These are phyloP conservation scores for Stipa capillata DNA, from an alignment of 176 grass and related monocot species.

Conservation along the genomic window DNA sequence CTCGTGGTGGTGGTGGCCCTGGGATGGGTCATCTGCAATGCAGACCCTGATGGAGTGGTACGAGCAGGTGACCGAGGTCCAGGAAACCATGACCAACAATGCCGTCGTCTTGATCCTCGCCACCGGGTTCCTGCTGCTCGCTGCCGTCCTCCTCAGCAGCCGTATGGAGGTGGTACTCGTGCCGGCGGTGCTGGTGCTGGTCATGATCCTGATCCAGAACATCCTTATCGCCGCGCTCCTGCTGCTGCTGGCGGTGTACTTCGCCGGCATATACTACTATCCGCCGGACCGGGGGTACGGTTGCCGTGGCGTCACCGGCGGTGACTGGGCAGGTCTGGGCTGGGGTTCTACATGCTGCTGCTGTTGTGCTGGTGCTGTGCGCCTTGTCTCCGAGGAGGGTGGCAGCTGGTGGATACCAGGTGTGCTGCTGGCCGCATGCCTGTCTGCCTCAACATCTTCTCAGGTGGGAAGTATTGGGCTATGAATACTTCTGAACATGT, in stretches of 20 bases:
- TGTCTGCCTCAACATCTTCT: conserved; percentile 61
- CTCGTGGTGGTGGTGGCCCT: conserved; percentile 56
- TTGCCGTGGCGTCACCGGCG: not conserved
- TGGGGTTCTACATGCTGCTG: conserved; percentile 66
- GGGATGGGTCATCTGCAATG: conserved; percentile 47
- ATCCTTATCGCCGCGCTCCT: conserved; percentile 28
- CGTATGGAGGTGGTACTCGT: conserved; percentile 52
- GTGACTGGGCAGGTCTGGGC: not conserved
- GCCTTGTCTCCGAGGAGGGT: conserved; percentile 46
- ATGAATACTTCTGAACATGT: conserved; percentile 17
- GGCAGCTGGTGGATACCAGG: conserved; percentile 56
- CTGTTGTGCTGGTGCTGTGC: conserved; percentile 49
- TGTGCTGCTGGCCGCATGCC: conserved; percentile 29
- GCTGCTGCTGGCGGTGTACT: conserved; percentile 34
- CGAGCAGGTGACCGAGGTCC: conserved; percentile 16
- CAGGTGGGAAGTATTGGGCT: conserved; percentile 32
- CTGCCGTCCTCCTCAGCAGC: conserved; percentile 20
- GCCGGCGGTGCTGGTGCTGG: conserved; percentile 30
- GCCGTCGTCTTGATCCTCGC: conserved; percentile 28
- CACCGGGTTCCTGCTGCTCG: conserved; percentile 8
- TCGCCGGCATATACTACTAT: conserved; percentile 49
- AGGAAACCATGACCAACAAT: conserved; percentile 25
- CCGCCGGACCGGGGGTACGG: conserved; percentile 10
- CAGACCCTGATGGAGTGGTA: conserved; percentile 45
- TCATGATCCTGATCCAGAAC: conserved; percentile 52